phyloP scores from a whole-genome alignment of 75 land plant species.

The Larix kaempferi region DNA sequence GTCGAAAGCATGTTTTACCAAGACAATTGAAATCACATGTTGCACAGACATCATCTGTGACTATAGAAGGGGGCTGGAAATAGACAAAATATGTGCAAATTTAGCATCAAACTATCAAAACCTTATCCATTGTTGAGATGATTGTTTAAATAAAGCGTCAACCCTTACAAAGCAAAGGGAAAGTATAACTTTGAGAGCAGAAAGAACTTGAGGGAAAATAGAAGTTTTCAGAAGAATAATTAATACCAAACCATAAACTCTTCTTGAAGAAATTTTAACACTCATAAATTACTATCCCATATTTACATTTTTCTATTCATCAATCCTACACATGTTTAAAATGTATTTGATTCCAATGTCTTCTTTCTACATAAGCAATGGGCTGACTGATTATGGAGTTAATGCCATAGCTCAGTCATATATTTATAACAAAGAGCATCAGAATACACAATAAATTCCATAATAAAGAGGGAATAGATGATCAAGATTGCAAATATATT shows the following conservation, averaged over 20 bases:
- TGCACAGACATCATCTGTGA: conserved; percentile 95
- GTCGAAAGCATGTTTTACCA: conserved; percentile 91
- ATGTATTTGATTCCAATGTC: not conserved
- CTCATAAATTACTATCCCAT: not conserved
- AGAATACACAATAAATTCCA: not conserved
- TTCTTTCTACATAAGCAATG: not conserved
- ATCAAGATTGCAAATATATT: not conserved
- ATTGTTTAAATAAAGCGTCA: not conserved
- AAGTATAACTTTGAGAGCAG: too few species aligned
- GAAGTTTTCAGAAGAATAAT: too few species aligned
- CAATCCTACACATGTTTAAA: not conserved
- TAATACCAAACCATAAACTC: too few species aligned
- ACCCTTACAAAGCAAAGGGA: not conserved
- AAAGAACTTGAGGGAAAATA: too few species aligned
- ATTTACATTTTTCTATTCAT: not conserved
- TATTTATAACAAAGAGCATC: too few species aligned
- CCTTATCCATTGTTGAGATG: not conserved
- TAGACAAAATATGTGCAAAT: not conserved
- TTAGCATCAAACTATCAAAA: not conserved
- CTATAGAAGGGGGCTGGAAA: conserved; percentile 95
- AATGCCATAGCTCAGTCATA: not conserved
- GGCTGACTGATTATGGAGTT: not conserved
- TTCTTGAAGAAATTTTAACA: too few species aligned
- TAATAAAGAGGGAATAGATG: not conserved
- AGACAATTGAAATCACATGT: conserved; percentile 99